Base-by-base conservation (phyloP, 208 protist species). In the Trypanosoma platydactyli region DNA sequence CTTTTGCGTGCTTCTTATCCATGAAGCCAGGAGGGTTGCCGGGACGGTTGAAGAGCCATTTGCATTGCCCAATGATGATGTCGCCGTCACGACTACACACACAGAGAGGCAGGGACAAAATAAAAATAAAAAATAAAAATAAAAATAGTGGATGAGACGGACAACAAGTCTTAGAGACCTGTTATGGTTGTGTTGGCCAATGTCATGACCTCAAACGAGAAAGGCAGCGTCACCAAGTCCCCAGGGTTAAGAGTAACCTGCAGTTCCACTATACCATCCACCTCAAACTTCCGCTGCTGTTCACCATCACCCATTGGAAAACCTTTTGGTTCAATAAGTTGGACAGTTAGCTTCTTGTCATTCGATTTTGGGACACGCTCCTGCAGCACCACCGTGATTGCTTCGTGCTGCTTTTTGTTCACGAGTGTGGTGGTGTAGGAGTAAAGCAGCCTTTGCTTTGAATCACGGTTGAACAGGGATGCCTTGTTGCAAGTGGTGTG, bases 361-460 rank as follows among this genome's bases (percentile, higher is more conserved):
- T 71, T 54, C 22, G 74, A 76, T 44, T 68, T 79, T 16, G 74
- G 74, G 24, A 76, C 57, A 20, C 45, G 50, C 50, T 79, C 74
- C 35, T 27, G 24, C 40, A 79, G 1, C 27, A 42, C 58, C 16
- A 79, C 54, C 11, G 30, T 53, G 30, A 79, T 49, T 6, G 53
- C 27, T 22, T 59, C 74, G 5, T 50, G 5, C 40, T 38, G 48
- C 33, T 69, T 78, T 11, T 63, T 66, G 54, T 79, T 79, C 41
- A 18, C 40, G 22, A 79, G 41, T 0, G 51, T 64, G 1, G 68
- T 74, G 25, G 18, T 35, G 61, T 79, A 79, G 1, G 13, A 20
- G 49, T 57, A 71, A 3, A 56, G 18, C 1, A 55, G 24, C 9
- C 71, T 35, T 18, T 52, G 52, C 33, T 71, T 76, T 29, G 29